Percentiles rank a stretch among this genome's conserved stretches.
phyloP scores from a whole-genome alignment of 116 monocot species.

The Trichopus zeylanicus region DNA sequence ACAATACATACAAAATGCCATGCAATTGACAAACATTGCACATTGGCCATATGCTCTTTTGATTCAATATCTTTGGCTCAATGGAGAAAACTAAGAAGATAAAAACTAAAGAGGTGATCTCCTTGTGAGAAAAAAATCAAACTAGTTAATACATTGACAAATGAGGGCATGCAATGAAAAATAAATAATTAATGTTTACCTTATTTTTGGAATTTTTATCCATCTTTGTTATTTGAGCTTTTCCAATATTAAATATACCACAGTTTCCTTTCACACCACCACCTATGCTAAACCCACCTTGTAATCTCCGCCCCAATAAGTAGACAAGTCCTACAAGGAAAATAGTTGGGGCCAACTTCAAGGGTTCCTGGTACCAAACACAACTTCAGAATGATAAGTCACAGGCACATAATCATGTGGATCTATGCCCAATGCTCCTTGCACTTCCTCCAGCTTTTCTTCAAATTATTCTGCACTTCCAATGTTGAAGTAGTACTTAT shows the following conservation, averaged over 20 bases:
- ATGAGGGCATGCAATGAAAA: no score
- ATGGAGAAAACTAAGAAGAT: no score
- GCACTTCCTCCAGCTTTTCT: conserved; percentile 92
- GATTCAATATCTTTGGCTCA: no score
- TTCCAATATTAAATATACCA: conserved; percentile 96
- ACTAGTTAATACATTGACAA: background rate
- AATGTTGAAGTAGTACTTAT: conserved; percentile 84
- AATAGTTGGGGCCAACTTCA: conserved; percentile 71
- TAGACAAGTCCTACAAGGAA: conserved; percentile 66
- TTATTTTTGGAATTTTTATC: conserved; percentile 99
- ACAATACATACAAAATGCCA: background rate
- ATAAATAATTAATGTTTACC: no score
- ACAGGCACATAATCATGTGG: conserved; percentile 87
- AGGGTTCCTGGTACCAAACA: conserved; percentile 63
- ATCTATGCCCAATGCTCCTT: conserved; percentile 76
- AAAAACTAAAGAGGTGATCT: no score
- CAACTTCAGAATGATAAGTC: conserved; percentile 66
- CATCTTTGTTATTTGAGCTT: conserved; percentile 85
- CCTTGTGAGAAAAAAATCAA: no score
- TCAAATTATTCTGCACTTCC: conserved; percentile 98
- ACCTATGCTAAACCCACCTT: conserved; percentile 76
- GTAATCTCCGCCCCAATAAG: conserved; percentile 64
- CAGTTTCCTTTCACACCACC: conserved; percentile 55
- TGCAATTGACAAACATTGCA: no score
- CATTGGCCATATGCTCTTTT: no score